phyloP scores from a whole-genome alignment of 75 land plant genomes.

The Sequoiadendron giganteum region DNA sequence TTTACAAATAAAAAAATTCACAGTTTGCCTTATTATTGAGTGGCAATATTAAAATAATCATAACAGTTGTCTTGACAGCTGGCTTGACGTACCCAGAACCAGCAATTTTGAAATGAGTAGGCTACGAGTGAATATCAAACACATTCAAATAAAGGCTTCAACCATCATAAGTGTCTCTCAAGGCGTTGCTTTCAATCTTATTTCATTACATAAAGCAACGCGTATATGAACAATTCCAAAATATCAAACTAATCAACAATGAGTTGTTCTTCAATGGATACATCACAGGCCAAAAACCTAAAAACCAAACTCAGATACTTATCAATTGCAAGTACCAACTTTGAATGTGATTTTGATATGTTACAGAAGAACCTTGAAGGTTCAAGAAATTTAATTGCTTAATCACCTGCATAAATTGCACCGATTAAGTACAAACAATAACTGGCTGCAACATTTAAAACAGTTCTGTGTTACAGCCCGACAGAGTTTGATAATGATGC shows the following conservation, averaged over 20 bases:
- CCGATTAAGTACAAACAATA: background rate
- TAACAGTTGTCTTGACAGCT: too few relatives aligned
- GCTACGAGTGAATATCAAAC: background rate
- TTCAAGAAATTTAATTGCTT: conserved; percentile 1
- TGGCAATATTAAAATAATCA: too few relatives aligned
- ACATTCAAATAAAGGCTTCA: background rate
- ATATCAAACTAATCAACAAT: background rate
- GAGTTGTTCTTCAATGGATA: background rate
- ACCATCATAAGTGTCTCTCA: background rate
- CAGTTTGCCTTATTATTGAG: too few relatives aligned
- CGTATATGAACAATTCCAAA: background rate
- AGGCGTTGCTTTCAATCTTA: background rate
- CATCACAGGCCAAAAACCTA: background rate
- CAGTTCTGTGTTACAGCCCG: background rate
- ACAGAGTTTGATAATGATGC: conserved; percentile 3
- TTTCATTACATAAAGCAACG: background rate
- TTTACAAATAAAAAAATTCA: too few relatives aligned
- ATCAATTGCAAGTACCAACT: background rate
- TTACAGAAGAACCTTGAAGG: conserved; percentile 4
- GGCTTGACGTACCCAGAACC: too few relatives aligned
- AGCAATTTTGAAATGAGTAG: background rate
- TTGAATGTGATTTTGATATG: background rate
- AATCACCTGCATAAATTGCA: background rate
- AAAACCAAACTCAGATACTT: background rate
- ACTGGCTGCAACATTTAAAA: background rate